phyloP scores from a whole-genome alignment of 2,329 filamentous ascomycete genomes.

The Nectriaceae sp. region DNA sequence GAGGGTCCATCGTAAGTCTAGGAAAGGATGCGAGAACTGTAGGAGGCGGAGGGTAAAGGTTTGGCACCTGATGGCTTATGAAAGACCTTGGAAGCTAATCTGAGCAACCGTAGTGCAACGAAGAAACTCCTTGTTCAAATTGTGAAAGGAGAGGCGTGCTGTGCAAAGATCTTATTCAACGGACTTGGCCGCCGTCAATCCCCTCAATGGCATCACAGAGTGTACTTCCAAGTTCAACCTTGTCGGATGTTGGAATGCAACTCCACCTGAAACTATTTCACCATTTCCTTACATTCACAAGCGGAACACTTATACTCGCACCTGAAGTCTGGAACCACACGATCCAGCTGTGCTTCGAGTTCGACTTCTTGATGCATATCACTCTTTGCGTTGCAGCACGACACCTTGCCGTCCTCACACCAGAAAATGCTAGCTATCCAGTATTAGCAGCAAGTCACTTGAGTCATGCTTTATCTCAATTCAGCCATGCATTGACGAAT shows the following conservation, averaged over 20 bases:
- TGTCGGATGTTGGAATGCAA: background rate
- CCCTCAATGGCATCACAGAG: background rate
- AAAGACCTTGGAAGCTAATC: background rate
- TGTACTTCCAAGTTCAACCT: background rate
- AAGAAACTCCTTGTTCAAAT: background rate
- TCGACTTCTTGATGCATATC: conserved; percentile 6
- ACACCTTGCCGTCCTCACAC: background rate
- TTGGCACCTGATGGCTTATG: background rate
- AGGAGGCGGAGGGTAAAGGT: background rate
- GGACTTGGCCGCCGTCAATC: background rate
- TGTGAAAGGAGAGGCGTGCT: background rate
- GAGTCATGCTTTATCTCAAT: background rate
- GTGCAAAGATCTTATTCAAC: background rate
- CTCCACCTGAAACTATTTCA: background rate
- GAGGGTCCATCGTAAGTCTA: background rate
- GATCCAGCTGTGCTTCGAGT: conserved; percentile 1
- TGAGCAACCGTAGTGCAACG: background rate
- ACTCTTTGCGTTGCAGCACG: conserved; percentile 2
- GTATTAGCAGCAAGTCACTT: background rate
- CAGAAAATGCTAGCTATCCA: background rate
- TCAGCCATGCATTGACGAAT: background rate
- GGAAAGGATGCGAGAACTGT: background rate
- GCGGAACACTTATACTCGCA: background rate
- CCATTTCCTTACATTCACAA: background rate
- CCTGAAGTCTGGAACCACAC: background rate